Evolutionary conservation across 208 protist genomes (phyloP), one percentile per base, ranked within the genome.

Genomic region (Porcisia hertigi): DNA sequence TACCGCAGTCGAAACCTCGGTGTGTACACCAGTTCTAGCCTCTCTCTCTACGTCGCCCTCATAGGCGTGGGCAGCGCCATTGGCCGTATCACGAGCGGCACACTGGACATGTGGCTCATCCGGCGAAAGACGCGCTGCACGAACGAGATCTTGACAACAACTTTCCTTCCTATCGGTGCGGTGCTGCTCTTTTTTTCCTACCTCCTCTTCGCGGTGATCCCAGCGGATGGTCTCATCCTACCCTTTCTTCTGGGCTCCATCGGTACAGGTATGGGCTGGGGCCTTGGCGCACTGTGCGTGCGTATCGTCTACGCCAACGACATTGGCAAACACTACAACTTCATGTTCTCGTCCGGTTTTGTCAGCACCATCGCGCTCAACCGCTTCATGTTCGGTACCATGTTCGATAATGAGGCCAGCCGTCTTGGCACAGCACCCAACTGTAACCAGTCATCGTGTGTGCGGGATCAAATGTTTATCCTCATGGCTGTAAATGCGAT

Each of bases 311-410:
- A 90, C 79, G 82, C 91, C 0, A 60, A 84, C 16, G 91, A 95
- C 69, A 81, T 93, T 63, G 91, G 88, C 43, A 95, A 95, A 75
- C 88, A 93, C 82, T 95, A 95, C 83, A 95, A 95, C 75, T 93
- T 92, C 66, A 89, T 87, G 78, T 95, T 88, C 69, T 82, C 81
- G 6, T 88, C 87, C 1, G 89, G 84, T 69, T 84, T 93, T 58
- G 82, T 91, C 60, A 85, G 86, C 75, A 89, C 86, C 41, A 91
- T 95, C 72, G 82, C 79, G 45, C 70, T 95, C 25, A 95, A 95
- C 75, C 87, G 82, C 62, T 91, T 93, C 75, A 92, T 93, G 88
- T 95, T 93, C 47, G 91, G 91, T n/a, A 82, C 60, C 58, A 87
- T 95, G 82, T 95, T 89, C 72, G 91, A 93, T 71, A 77, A 77